Base-by-base conservation (phyloP, 129 eudicot genomes). In the Silybum marianum region DNA sequence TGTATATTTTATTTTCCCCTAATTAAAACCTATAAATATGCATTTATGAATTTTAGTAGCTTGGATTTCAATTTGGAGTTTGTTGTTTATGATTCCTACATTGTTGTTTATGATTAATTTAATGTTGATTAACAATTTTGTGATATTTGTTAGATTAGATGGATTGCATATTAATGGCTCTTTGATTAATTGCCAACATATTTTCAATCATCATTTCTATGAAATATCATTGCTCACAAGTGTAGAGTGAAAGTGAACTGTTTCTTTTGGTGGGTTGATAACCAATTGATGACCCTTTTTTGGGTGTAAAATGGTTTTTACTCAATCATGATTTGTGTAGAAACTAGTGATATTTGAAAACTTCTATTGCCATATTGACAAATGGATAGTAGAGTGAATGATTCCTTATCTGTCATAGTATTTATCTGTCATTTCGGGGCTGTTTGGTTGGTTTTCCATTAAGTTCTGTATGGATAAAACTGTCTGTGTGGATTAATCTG, bases 231-330 rank as follows among this genome's bases (percentile, higher is more conserved):
- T 74, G 67, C 44, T 74, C 38, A 18, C 25, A 26, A 74, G 71
- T 60, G 21, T 46, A 4, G 16, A 23, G 60, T 34, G 72, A 36
- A 40, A 23, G 60, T 34, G 72, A 36, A 40, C 21, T 71, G 78
- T 71, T 71, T 22, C 38, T 22, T 65, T 65, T 65, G 13, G 30
- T 65, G 69, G 13, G 30, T 65, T 65, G 30, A 65, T 65, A 9
- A 9, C 6, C 16, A 21, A 21, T 65, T 23, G 28, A 65, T 65
- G 69, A 65, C 69, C 13, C 13, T 79, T 39, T 21, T 71, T 67
- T 32, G 74, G 75, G 75, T 69, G 54, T 70, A 54, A 21, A 70
- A 69, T 79, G 36, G 36, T 51, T 58, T 58, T 79, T 71, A 44
- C 70, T 70, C 21, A 51, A 36, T 71, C 38, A 22, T 16, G 32